These are phyloP conservation scores for Fraxinus velutina DNA, from an alignment of 305 asterid genomes.

Conservation along the genomic window DNA sequence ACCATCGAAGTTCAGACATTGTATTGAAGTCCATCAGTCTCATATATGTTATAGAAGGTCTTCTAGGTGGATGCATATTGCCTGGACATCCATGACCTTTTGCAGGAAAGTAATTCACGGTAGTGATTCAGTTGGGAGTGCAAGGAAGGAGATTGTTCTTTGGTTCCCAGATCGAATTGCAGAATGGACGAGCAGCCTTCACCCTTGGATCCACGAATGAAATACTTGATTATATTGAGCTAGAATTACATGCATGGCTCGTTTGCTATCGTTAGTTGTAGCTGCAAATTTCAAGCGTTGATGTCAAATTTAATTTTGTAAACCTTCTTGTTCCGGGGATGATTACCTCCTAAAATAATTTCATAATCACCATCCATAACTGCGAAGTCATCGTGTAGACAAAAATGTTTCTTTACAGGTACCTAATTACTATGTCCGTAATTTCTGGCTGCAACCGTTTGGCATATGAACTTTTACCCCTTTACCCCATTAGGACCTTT, in stretches of 20 bases:
- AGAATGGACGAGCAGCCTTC: constrained; percentile 79
- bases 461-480: not conserved
- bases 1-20: not conserved
- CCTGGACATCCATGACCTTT: not conserved
- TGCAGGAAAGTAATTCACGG: constrained; percentile 87
- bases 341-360: not conserved
- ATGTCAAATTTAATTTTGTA: not conserved
- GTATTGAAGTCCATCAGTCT: not conserved
- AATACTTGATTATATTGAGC: not conserved
- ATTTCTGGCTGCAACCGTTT: not conserved
- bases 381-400: not conserved
- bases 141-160: constrained; percentile 77
- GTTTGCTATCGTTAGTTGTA: not conserved
- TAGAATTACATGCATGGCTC: not conserved
- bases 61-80: not conserved
- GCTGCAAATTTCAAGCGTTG: not conserved
- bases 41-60: not conserved
- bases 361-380: not conserved
- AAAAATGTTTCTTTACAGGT: not conserved
- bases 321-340: not conserved
- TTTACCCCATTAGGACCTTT: not conserved
- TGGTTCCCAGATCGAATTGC: constrained; percentile 87
- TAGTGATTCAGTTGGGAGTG: constrained; percentile 87
- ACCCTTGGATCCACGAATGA: constrained; percentile 67
- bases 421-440: not conserved